phyloP scores from a whole-genome alignment of 2,329 filamentous ascomycete species.

The Rhinocladiella mackenziei region DNA sequence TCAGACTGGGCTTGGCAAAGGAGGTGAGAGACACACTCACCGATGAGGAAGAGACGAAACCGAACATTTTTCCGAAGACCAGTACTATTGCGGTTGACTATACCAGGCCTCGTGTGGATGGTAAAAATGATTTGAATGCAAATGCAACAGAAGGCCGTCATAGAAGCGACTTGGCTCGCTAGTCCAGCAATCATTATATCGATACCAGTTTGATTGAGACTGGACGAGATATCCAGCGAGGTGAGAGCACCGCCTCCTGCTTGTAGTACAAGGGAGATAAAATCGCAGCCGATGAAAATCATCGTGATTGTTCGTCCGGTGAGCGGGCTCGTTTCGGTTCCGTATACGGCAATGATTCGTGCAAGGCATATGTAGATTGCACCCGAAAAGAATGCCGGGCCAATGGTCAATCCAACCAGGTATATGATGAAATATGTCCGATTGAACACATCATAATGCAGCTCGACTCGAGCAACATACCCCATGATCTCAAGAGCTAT shows the following conservation, averaged over 20 bases:
- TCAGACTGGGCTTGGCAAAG: no score
- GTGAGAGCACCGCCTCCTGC: constrained; percentile 57
- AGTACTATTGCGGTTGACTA: neutral
- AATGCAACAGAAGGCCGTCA: constrained; percentile 53
- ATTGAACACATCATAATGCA: constrained; percentile 50
- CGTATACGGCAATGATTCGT: constrained; percentile 38
- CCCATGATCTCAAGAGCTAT: constrained; percentile 56
- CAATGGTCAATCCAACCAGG: constrained; percentile 60
- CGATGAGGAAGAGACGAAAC: neutral
- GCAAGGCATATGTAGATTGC: constrained; percentile 60
- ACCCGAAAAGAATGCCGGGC: constrained; percentile 61
- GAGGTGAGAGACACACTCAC: neutral
- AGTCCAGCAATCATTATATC: constrained; percentile 64
- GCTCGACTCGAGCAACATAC: constrained; percentile 56
- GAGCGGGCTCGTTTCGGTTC: constrained; percentile 35
- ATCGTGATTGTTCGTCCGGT: constrained; percentile 34
- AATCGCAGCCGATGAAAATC: constrained; percentile 60
- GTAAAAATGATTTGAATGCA: constrained; percentile 29
- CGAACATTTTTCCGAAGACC: neutral
- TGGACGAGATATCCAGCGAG: constrained; percentile 40
- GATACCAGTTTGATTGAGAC: constrained; percentile 44
- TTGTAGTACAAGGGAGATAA: constrained; percentile 59
- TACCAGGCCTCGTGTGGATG: neutral
- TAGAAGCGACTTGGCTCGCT: constrained; percentile 39
- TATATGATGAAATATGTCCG: constrained; percentile 52